Percentiles rank a stretch among this genome's conserved stretches.
phyloP scores from a whole-genome alignment of 148 eudicot species.

The Limonium bicolor region DNA sequence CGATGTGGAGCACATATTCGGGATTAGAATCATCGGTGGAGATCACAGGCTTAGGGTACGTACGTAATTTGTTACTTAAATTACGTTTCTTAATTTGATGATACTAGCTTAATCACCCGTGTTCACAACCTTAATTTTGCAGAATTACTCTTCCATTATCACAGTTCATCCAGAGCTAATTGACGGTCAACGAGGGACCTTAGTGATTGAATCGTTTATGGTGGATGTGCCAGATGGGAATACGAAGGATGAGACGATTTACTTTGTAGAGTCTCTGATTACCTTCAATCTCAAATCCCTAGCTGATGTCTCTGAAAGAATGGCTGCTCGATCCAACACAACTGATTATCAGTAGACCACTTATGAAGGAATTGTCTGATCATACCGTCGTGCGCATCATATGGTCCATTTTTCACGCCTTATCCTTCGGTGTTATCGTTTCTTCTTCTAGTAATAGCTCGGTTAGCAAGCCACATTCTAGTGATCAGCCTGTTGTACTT shows the following conservation, averaged over 20 bases:
- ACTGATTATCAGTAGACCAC: too few relatives aligned
- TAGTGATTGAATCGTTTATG: conserved; percentile 56
- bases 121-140: conserved; percentile 20
- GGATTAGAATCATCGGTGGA: conserved; percentile 39
- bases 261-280: conserved; percentile 46
- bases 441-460: too few relatives aligned
- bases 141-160: conserved; percentile 62
- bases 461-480: too few relatives aligned
- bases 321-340: too few relatives aligned
- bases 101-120: too few relatives aligned
- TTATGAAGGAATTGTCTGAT: too few relatives aligned
- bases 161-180: conserved; percentile 56
- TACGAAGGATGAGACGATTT: conserved; percentile 58
- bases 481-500: too few relatives aligned
- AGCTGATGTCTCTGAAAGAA: conserved; percentile 57
- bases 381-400: too few relatives aligned
- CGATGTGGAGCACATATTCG: conserved; percentile 46
- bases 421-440: too few relatives aligned
- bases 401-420: too few relatives aligned
- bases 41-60: conserved; percentile 56
- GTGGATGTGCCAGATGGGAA: conserved; percentile 68
- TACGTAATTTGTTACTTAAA: too few relatives aligned
- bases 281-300: conserved; percentile 63
- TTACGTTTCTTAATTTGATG: too few relatives aligned
- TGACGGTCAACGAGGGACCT: conserved; percentile 40